Percentiles rank a stretch among this genome's conserved stretches.
These are phyloP conservation scores for Sherardia arvensis DNA, from an alignment of 257 asterid genomes.

Conservation along the genomic window DNA sequence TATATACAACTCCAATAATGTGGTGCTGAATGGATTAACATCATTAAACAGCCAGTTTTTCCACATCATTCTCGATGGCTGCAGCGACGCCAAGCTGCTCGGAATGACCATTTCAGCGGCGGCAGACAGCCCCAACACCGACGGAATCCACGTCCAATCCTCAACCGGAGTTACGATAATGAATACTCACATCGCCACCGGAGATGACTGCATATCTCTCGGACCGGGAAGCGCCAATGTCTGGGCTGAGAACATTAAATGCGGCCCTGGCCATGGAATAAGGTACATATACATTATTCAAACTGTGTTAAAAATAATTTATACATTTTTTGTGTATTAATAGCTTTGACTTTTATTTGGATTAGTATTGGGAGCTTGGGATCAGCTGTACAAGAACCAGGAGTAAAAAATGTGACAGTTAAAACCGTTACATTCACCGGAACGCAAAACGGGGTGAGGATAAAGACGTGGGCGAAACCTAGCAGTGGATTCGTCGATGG, in stretches of 20 bases:
- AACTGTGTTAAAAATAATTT: too few species aligned
- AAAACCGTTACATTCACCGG: background rate
- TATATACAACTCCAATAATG: background rate
- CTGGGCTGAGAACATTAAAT: background rate
- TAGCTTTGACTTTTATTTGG: background rate
- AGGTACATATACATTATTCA: too few species aligned
- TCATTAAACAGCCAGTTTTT: background rate
- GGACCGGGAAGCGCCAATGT: background rate
- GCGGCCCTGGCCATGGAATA: background rate
- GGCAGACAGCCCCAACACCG: background rate
- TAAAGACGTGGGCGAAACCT: background rate
- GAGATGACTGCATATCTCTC: background rate
- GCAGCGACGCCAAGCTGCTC: background rate
- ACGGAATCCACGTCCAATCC: background rate
- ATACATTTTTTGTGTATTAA: too few species aligned
- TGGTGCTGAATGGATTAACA: background rate
- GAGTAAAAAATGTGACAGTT: background rate
- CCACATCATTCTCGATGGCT: background rate
- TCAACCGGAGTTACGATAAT: background rate
- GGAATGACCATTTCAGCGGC: background rate
- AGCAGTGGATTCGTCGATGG: background rate
- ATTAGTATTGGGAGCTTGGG: background rate
- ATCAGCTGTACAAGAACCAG: background rate
- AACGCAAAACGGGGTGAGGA: background rate
- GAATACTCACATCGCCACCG: background rate